Base-by-base conservation (phyloP, 345 rosid species). In the Noccaea bulbosa region DNA sequence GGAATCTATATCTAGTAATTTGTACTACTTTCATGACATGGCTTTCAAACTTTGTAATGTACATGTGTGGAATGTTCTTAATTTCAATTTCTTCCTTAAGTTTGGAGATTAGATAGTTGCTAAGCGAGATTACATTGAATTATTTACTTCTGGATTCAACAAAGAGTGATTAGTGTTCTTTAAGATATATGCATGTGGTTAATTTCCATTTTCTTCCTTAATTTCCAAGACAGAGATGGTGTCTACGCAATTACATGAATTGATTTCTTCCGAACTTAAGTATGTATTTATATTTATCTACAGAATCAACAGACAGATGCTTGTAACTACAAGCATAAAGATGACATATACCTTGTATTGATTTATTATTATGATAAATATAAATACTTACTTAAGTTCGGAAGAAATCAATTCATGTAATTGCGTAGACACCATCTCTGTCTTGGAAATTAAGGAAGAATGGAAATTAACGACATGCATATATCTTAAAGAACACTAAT, bases 281-380 rank as follows among this genome's bases (percentile, higher is more conserved):
- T 7, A 22, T 5, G 30, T 24, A 24, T 24, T 24, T 24, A 24
- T 24, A 38, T 38, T 24, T 24, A 50, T 50, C 14, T 27, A 15
- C 27, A 8, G 20, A 49, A 59, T 27, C 66, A 9, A 59, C 33
- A 43, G 20, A 38, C 15, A 11, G 56, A 41, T 70, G 68, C 75
- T 60, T 70, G 75, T 22, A 71, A 69, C 57, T 69, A 40, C 41
- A 32, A 10, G 46, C 68, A 40, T 43, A 62, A 62, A 62, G 62
- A 54, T 41, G 75, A 71, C 53, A 71, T 37, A 52, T 11, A 9
- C 45, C 62, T 70, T 50, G 60, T 49, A 16, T 49, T 48, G 45
- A 58, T 49, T 48, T 59, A 37, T 32, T 38, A 37, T 39, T 22
- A 8, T 22, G 14, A 50, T 50, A 24, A 24, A 38, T 38, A 24